Percentiles rank a stretch among this genome's conserved stretches.
These are phyloP conservation scores for Populus trichocarpa DNA, from an alignment of 441 rosid genomes.

Conservation along the genomic window DNA sequence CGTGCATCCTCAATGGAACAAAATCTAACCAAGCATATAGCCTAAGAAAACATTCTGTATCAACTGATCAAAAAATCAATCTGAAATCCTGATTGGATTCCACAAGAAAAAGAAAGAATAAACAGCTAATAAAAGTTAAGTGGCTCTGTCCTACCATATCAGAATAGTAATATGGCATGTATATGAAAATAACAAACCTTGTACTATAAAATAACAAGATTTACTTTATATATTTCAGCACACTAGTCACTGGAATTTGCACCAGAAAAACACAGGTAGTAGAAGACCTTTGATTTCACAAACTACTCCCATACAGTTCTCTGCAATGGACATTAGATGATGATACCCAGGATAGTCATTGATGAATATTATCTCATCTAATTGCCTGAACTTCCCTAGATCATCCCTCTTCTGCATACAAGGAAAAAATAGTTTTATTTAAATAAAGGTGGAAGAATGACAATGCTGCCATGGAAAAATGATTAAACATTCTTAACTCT, in stretches of 20 bases:
- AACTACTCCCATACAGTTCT: conserved; percentile 68
- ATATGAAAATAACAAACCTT: not conserved
- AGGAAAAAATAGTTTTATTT: not conserved
- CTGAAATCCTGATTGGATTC: not conserved
- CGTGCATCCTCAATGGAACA: not conserved
- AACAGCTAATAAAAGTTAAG: not conserved
- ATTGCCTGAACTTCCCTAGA: conserved; percentile 80
- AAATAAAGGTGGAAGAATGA: conserved; percentile 1
- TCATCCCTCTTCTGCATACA: conserved; percentile 74
- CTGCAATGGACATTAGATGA: conserved; percentile 55
- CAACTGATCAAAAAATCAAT: not conserved
- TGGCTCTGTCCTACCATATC: not conserved
- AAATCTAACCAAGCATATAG: not conserved
- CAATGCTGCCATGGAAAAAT: not conserved
- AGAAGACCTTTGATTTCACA: conserved; percentile 78
- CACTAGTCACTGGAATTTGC: conserved; percentile 1
- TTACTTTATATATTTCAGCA: not conserved
- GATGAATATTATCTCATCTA: conserved; percentile 75
- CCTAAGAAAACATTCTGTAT: not conserved
- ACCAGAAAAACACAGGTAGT: conserved; percentile 15
- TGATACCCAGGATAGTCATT: conserved; percentile 68
- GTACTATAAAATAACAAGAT: not conserved
- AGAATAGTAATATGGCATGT: not conserved
- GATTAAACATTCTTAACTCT: not conserved
- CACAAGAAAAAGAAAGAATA: not conserved